Base-by-base conservation (phyloP, 257 asterid species). In the Rauvolfia tetraphylla region DNA sequence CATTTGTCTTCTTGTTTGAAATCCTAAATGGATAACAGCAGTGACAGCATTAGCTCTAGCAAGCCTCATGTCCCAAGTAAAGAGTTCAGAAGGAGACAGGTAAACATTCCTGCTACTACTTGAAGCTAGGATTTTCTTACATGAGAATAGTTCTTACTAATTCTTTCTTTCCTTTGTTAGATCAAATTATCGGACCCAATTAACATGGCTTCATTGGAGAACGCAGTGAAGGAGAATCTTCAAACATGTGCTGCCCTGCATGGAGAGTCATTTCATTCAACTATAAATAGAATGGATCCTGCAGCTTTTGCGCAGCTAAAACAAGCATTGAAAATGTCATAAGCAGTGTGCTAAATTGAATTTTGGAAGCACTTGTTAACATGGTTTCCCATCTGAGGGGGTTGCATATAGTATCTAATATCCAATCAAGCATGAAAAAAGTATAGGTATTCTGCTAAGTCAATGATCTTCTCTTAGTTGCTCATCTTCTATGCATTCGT, bases 51-150 rank as follows among this genome's bases (percentile, higher is more conserved):
- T 84, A 88, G 84, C 76, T 80, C 96, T 68, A 83, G 91, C 87
- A 86, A 80, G 87, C 83, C 91, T 80, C 91, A 92, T 80, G 81
- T 95, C 79, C 97, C 93, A 78, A 88, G 91, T 86, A 91, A 88
- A 86, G 98, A 95, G 89, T 86, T 87, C 81, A 89, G 96, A 80
- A 90, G 92, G 89, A 88, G 98, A 87, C 98, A 91, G 97, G 99
- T 95, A 85, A 75, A 17, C 70, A 70, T 71, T 70, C 59, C 68
- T 63, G 41, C 62, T 68, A 49, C 71, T 72, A 31, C 78, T 59
- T 74, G 53, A 68, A 77, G 77, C 57, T 79, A 49, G 41, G 11
- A 49, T 44, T 20, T 66, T 49, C 53, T 61, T 48, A 15, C 5
- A 3, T n/a, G 56, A 31, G 65, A 48, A 57, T 0, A 29, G 31